Evolutionary conservation across 2,329 filamentous ascomycete genomes (phyloP), one percentile per base, ranked within the genome.

Genomic region (Graphilbum fragrans): DNA sequence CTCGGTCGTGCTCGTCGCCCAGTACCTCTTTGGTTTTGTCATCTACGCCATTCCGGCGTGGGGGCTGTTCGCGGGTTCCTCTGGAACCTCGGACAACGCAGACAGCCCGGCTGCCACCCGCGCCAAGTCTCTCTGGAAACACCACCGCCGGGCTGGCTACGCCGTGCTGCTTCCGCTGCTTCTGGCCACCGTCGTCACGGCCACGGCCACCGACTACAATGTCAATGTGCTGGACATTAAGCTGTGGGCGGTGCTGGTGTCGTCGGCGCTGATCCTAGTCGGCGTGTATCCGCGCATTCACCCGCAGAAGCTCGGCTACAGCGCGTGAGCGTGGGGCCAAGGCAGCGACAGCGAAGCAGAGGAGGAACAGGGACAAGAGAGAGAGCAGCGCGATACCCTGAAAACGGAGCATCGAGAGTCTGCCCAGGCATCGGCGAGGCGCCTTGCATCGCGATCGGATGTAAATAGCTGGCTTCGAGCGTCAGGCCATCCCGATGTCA

Each of bases 111-210:
- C 32, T 14, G 32, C 17, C 32, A 79, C 85, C 21, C 78, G 77
- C 3, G 90, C 87, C 18, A 93, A 88, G 70, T 69, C 69, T 20
- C 59, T 94, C 34, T 96, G 90, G 70, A 95, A 94, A 62, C 94
- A 88, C 53, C 92, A 96, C 59, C 77, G 90, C 23, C 63, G 73
- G 41, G 72, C 69, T 19, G 92, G 90, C 2, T 96, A 98, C 56
- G 49, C 21, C 20, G 29, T 77, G 8, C 62, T 90, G 41, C 54
- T 80, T 39, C 48, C 48, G 25, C 53, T 93, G 52, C 69, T 90
- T 47, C 62, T 94, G 47, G 77, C 74, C 10, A 92, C 88, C 0
- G 72, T 94, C 32, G 65, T 72, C 38, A 80, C 81, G 20, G 85
- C 88, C 2, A 86, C 80, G 3, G 70, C 79, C 62, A 95, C 90